A percentile compares a stretch with the other conserved stretches of the same genome.
These are phyloP conservation scores for Eucalyptus regnans DNA, from an alignment of 345 rosid genomes.

Conservation along the genomic window DNA sequence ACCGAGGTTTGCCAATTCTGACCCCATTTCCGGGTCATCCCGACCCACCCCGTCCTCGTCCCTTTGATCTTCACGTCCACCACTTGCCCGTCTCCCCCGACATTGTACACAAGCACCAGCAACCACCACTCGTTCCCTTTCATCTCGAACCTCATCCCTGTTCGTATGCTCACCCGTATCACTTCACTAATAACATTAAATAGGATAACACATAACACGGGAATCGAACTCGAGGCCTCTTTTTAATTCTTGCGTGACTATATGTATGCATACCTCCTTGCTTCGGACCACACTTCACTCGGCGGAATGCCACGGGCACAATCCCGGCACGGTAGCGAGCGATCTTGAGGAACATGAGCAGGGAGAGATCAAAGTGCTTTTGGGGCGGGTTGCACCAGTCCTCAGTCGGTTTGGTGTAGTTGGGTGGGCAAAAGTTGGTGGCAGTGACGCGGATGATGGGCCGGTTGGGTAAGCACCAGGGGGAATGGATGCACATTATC, in stretches of 20 bases:
- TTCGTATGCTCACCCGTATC: neutral
- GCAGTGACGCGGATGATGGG: neutral
- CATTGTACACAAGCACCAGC: neutral
- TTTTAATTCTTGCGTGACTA: neutral
- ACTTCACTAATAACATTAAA: neutral
- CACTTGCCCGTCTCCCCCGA: neutral
- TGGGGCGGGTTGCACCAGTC: conserved; percentile 3
- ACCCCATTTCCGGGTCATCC: conserved; percentile 2
- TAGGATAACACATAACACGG: neutral
- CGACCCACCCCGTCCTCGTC: neutral
- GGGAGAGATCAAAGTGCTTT: neutral
- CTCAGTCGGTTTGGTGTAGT: neutral
- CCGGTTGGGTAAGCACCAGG: neutral
- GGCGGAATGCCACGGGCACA: neutral
- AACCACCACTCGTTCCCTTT: neutral
- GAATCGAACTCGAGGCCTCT: neutral
- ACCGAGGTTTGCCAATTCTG: conserved; percentile 3
- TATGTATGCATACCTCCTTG: neutral
- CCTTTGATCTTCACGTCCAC: neutral
- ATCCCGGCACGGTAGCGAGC: neutral
- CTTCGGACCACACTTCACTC: neutral
- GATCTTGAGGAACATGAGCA: neutral
- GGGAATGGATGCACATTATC: neutral
- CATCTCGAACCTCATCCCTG: neutral
- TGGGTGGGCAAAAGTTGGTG: conserved; percentile 3